Base-by-base conservation (phyloP, 2,329 filamentous ascomycete genomes). In the Didymella exigua region DNA sequence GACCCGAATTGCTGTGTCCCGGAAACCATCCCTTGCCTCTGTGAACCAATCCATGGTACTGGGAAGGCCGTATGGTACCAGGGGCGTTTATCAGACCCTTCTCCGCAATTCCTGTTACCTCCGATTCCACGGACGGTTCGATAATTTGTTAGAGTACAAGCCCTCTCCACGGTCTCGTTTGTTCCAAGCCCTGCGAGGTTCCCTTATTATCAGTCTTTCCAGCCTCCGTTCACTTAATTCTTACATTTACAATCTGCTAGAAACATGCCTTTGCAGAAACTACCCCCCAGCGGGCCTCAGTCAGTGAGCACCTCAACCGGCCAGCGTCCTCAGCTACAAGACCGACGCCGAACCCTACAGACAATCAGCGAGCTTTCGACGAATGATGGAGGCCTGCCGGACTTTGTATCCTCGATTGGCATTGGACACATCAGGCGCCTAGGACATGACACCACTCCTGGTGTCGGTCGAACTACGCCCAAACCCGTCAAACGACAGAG, bases 311-410 rank as follows among this genome's bases (percentile, higher is more conserved):
- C 48, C 21, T 49, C 42, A 8, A 2, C 31, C 2, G 27, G 37
- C 23, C 58, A 54, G 16, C 57, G 45, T 10, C 52, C 48, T 10
- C 55, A 54, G 23, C 2, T 59, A 7, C 65, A 67, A 34, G 56
- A 63, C 30, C 66, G 66, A 38, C 62, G 70, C 31, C 51, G 62
- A 47, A 70, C 65, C 3, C 57, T 72, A 0, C 69, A 72, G 31
- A 71, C 67, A 1, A 66, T 72, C 40, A 67, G 63, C 33, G 68
- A 72, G 27, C 58, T 72, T 11, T 56, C 64, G 5, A 49, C 60
- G 1, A 61, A 50, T 8, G 58, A 68, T 5, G 33, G 24, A 14
- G 29, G 56, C 7, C n/a, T 58, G 9, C 37, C 58, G 26, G 60
- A 57, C 19, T 63, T 63, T 13, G 53, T 18, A n/a, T 23, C 36